Conservation (phyloP, 768 basidiomycete genomes). For the Suillus luteus region DNA sequence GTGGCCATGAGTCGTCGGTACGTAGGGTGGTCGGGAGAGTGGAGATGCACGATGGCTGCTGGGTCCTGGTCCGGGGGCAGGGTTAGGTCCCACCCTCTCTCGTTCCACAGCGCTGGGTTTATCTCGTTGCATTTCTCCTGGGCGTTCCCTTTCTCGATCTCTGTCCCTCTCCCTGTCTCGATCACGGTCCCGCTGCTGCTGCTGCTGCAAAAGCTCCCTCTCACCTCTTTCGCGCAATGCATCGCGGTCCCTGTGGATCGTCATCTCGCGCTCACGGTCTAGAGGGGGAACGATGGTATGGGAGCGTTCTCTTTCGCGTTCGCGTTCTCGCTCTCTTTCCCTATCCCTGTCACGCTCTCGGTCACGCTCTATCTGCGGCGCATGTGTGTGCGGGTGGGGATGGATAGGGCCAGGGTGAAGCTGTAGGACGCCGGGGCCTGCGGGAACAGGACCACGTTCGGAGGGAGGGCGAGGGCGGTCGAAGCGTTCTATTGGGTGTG, state of each 20-base stretch:
- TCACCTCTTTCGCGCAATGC: conserved; percentile 16
- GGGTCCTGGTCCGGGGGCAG: conserved; percentile 2
- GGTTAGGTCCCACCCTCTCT: not conserved
- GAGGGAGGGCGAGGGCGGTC: conserved; percentile 2
- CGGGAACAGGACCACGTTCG: conserved; percentile 5
- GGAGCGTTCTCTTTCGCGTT: conserved; percentile 27
- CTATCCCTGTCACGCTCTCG: conserved; percentile 24
- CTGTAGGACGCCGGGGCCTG: conserved; percentile 18
- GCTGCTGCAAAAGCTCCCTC: conserved; percentile 20
- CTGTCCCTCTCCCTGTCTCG: conserved; percentile 8
- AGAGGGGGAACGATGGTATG: conserved; percentile 23
- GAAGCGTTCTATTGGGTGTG: not conserved
- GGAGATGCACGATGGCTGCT: conserved; percentile 16
- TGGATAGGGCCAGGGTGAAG: conserved; percentile 20
- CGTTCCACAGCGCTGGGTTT: not conserved
- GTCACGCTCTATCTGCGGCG: conserved; percentile 17
- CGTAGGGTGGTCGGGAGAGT: conserved; percentile 29
- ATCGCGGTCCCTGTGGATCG: conserved; percentile 32
- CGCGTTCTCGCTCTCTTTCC: conserved; percentile 32
- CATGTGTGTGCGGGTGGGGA: conserved; percentile 25
- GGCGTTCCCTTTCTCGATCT: conserved; percentile 14
- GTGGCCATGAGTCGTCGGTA: conserved; percentile 22
- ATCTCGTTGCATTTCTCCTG: conserved; percentile 5
- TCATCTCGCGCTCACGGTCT: conserved; percentile 27
- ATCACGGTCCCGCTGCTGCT: conserved; percentile 2